Conservation (phyloP, 345 rosid species). For the Zanthoxylum bungeanum region DNA sequence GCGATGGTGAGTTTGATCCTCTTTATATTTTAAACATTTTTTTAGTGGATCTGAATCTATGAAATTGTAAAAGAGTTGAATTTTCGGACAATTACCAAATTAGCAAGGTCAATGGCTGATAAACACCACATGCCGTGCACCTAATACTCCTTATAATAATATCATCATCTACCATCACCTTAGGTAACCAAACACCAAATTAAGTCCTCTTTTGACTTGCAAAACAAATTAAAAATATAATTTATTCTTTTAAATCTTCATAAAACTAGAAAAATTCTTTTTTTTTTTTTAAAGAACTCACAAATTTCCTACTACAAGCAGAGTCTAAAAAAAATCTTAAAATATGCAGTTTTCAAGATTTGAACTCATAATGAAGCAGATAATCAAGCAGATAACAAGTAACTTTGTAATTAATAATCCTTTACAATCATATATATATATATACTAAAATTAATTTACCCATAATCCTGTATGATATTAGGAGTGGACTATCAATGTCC, state of each 20-base stretch:
- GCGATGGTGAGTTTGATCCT: background rate
- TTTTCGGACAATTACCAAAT: background rate
- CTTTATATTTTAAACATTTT: background rate
- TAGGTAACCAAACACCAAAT: constrained; percentile 12
- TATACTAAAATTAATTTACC: too few species aligned
- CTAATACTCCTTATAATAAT: background rate
- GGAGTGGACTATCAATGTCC: too few species aligned
- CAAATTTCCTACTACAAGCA: too few species aligned
- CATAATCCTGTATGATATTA: too few species aligned
- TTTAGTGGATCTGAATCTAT: background rate
- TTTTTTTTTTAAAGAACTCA: too few species aligned
- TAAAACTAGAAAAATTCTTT: too few species aligned
- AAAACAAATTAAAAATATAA: background rate
- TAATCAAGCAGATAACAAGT: too few species aligned
- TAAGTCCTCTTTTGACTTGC: background rate
- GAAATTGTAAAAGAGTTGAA: background rate
- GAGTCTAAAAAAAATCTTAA: too few species aligned
- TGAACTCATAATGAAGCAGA: too few species aligned
- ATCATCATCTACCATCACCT: background rate
- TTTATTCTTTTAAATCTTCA: background rate
- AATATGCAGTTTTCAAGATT: too few species aligned
- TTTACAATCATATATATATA: too few species aligned
- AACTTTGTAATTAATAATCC: too few species aligned
- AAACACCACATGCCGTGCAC: constrained; percentile 12
- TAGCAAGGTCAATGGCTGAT: background rate